A percentile compares a stretch with the other conserved stretches of the same genome.
These are phyloP conservation scores for Clitoria ternatea DNA, from an alignment of 306 rosid genomes.

Conservation along the genomic window DNA sequence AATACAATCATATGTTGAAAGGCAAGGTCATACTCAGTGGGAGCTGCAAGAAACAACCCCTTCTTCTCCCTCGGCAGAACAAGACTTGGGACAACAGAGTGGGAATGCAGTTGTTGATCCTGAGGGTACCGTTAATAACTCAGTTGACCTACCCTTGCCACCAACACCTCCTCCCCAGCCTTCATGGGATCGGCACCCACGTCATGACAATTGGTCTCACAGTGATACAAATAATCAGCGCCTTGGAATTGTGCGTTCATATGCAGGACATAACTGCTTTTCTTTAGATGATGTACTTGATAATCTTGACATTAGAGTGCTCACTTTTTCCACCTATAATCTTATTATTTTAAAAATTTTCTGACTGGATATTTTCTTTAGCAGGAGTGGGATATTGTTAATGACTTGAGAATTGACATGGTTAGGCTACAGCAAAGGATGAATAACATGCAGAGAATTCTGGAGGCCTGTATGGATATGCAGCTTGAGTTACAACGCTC, in stretches of 20 bases:
- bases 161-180: conserved; percentile 63
- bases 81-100: conserved; percentile 46
- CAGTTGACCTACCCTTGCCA: conserved; percentile 46
- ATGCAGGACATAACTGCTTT: conserved; percentile 27
- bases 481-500: conserved; percentile 98
- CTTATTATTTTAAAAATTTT: background rate
- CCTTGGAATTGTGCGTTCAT: conserved; percentile 59
- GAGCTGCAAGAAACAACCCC: conserved; percentile 61
- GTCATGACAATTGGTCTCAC: conserved; percentile 64
- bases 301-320: conserved; percentile 5
- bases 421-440: conserved; percentile 92
- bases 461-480: conserved; percentile 99
- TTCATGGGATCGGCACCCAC: conserved; percentile 65
- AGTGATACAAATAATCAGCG: conserved; percentile 64
- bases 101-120: conserved; percentile 44
- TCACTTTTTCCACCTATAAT: background rate
- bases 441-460: conserved; percentile 89
- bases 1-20: conserved; percentile 89
- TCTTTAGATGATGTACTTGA: conserved; percentile 29
- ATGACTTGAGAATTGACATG: conserved; percentile 95
- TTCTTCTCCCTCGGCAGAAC: conserved; percentile 54
- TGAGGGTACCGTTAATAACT: conserved; percentile 40
- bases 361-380: background rate
- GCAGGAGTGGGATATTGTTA: conserved; percentile 87
- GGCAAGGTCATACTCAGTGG: conserved; percentile 76